A percentile compares a stretch with the other conserved stretches of the same genome.
These are phyloP conservation scores for Neopestalotiopsis sp. DNA, from an alignment of 2,329 filamentous ascomycete genomes.

Conservation along the genomic window DNA sequence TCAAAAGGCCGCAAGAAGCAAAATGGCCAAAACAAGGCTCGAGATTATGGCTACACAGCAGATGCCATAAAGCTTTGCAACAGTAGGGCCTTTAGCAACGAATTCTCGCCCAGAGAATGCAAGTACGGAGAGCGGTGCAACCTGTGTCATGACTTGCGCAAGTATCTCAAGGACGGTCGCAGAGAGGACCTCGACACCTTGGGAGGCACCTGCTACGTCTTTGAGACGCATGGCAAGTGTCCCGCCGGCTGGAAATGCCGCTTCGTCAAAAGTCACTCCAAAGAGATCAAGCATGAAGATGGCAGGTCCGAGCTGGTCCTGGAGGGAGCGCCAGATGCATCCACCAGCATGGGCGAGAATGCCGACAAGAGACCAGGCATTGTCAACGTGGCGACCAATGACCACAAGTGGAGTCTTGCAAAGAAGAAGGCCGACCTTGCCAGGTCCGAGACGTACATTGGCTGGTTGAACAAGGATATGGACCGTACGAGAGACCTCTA, in stretches of 20 bases:
- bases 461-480: conserved; percentile 76
- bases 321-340: conserved; percentile 49
- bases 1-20: conserved; percentile 61
- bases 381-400: conserved; percentile 74
- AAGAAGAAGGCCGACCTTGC: conserved; percentile 74
- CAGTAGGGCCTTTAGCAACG: conserved; percentile 71
- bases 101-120: conserved; percentile 83
- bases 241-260: conserved; percentile 92
- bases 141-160: conserved; percentile 81
- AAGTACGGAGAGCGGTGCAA: conserved; percentile 81
- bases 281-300: conserved; percentile 78
- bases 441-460: conserved; percentile 76
- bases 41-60: conserved; percentile 79
- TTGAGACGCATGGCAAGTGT: conserved; percentile 77
- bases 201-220: conserved; percentile 81
- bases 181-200: conserved; percentile 80
- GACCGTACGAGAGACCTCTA: conserved; percentile 54
- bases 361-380: conserved; percentile 64
- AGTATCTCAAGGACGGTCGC: conserved; percentile 83
- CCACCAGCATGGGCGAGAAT: conserved; percentile 27
- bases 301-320: conserved; percentile 81
- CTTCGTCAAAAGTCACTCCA: conserved; percentile 85
- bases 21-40: conserved; percentile 81
- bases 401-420: conserved; percentile 76
- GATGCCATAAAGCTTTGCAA: conserved; percentile 82